Conservation (phyloP, 1,284 basidiomycete species). For the Neotropicomus parvogracilis region DNA sequence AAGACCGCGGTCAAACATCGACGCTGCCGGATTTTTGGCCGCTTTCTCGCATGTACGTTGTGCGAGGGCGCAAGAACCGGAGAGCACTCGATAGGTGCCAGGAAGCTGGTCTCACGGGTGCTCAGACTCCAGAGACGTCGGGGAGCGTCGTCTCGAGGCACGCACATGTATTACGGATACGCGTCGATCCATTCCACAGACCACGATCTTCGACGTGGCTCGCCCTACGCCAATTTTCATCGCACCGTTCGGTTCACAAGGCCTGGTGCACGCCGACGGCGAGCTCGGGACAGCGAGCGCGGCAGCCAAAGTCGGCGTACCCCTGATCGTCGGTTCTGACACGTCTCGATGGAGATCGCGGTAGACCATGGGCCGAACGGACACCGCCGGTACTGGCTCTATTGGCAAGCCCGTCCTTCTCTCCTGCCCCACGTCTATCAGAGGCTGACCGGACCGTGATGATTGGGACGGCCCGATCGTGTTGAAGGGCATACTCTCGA, state of each 20-base stretch:
- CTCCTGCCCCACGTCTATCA: background rate
- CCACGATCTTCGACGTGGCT: conserved; percentile 66
- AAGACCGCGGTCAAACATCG: background rate
- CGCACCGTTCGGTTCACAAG: conserved; percentile 75
- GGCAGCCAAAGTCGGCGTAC: conserved; percentile 59
- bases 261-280: conserved; percentile 61
- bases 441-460: conserved; percentile 32
- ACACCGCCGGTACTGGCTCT: conserved; percentile 77
- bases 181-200: conserved; percentile 37
- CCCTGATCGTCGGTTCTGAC: conserved; percentile 72
- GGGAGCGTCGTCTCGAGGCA: conserved; percentile 60
- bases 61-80: conserved; percentile 61
- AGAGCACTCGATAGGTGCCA: conserved; percentile 56
- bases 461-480: conserved; percentile 70
- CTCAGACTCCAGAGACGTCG: conserved; percentile 69
- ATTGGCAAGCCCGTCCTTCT: conserved; percentile 46
- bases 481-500: conserved; percentile 65
- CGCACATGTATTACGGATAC: background rate
- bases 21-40: conserved; percentile 34
- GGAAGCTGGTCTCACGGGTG: conserved; percentile 72
- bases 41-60: conserved; percentile 63
- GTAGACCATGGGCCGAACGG: conserved; percentile 55
- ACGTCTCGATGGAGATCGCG: conserved; percentile 62
- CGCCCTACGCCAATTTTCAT: conserved; percentile 63
- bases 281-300: conserved; percentile 70